Evolutionary conservation across 2,329 filamentous ascomycete genomes (phyloP).

Genomic region (Fusarium ramigenum): DNA sequence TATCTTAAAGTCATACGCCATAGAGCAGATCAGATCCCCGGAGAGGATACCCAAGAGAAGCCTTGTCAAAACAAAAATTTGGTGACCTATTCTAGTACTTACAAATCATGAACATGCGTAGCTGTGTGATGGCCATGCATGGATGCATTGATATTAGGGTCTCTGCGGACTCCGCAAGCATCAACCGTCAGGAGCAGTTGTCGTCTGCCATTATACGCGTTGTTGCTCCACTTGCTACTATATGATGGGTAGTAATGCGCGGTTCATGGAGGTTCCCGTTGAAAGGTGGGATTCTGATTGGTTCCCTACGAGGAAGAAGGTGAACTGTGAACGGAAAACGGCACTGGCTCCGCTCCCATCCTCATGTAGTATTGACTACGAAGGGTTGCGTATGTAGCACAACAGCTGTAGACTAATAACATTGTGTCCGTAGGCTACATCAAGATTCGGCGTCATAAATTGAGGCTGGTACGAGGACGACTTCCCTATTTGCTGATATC

Average conservation of each 20-base stretch:
- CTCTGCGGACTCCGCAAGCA: not conserved
- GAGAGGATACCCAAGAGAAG: not conserved
- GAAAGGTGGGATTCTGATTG: accelerated
- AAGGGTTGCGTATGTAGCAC: not conserved
- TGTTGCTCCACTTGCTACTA: accelerated
- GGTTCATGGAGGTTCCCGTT: not conserved
- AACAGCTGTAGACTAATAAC: accelerated
- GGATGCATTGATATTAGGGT: accelerated
- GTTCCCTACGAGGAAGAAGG: not conserved
- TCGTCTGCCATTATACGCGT: too few species aligned
- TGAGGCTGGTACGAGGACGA: not conserved
- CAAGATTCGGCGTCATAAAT: too few species aligned
- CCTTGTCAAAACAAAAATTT: too few species aligned
- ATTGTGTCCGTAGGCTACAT: too few species aligned
- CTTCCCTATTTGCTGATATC: not conserved
- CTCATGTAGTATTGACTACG: accelerated
- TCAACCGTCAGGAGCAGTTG: not conserved
- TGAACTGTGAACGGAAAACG: not conserved
- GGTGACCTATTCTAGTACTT: too few species aligned
- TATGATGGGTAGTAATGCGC: too few species aligned
- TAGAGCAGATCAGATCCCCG: accelerated
- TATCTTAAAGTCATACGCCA: too few species aligned
- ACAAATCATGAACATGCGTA: too few species aligned
- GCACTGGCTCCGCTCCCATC: accelerated
- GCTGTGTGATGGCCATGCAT: not conserved